Evolutionary conservation across 352 stramenopile genomes (phyloP), one percentile per base, ranked within the genome.

Genomic region (Pythium utonaiense): DNA sequence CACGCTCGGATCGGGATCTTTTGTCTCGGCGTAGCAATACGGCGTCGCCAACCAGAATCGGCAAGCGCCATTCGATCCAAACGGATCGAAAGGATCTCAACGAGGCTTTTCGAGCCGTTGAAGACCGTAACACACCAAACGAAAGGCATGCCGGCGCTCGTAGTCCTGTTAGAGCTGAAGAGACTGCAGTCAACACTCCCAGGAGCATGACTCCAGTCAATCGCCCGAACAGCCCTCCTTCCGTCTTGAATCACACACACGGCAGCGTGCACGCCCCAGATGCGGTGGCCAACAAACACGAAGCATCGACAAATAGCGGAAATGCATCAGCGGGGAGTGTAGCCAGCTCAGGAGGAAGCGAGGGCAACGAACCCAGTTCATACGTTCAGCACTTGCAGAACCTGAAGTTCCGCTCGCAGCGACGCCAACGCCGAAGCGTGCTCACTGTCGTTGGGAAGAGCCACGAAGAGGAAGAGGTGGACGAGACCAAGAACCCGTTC

Each of bases 11-110:
- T 21, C 36, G 36, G 5, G 36, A 44, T 17, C 36, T 44, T 13
- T 17, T 44, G 13, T 17, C 14, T 17, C 36, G 9, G 4, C 36
- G 14, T 44, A 17, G 3, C 36, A 44, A 44, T 7, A 17, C 41
- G 14, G 17, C n/a, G 16, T 30, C 41, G 8, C 8, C 41, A 7
- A 49, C 41, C 1, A 38, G 5, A 14, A 36, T 9, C 21, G 30
- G 50, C 14, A 55, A 55, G 22, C 55, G 55, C 10, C 55, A 62
- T 27, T 62, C 55, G 14, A 62, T 62, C 40, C 55, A 62, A 49
- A 19, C 55, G 14, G 31, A 62, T 50, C 42, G 44, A 2, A 49
- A 21, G 3, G 55, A 52, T 5, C 55, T 62, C 14, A 55, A 42
- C 2, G 13, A 50, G 9, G 45, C 55, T 3, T 62, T 62, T 25